Conservation (phyloP, 306 rosid species). For the Acacia melanoxylon region DNA sequence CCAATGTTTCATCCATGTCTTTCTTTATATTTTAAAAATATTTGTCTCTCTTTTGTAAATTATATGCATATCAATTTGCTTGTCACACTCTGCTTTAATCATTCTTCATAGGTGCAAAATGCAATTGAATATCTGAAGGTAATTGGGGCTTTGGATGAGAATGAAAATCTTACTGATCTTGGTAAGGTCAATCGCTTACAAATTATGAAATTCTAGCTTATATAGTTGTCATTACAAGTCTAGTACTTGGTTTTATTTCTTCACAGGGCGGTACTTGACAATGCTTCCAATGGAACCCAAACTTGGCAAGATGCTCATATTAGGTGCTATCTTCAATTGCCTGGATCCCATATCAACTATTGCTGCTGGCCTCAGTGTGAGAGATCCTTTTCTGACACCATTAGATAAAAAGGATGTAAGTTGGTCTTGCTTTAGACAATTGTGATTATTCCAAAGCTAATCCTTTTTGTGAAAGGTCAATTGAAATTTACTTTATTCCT, state of each 20-base stretch:
- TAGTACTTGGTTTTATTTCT: constrained; percentile 31
- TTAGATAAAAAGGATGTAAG: constrained; percentile 93
- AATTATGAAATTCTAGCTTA: constrained; percentile 26
- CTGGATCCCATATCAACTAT: constrained; percentile 90
- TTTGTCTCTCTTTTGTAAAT: constrained; percentile 10
- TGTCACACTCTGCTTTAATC: constrained; percentile 25
- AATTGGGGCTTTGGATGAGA: constrained; percentile 88
- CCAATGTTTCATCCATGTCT: constrained; percentile 7
- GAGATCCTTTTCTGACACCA: constrained; percentile 92
- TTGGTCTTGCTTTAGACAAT: constrained; percentile 22
- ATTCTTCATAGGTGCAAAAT: constrained; percentile 73
- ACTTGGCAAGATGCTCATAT: constrained; percentile 92
- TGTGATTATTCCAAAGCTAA: constrained; percentile 25
- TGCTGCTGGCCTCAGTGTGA: constrained; percentile 92
- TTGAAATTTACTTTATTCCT: constrained; percentile 16
- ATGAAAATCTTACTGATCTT: constrained; percentile 77
- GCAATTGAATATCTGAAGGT: constrained; percentile 84
- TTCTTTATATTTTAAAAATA: neutral
- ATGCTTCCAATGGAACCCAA: constrained; percentile 98
- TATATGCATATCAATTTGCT: constrained; percentile 28
- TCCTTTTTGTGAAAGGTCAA: neutral
- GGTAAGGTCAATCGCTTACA: constrained; percentile 51
- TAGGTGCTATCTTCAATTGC: constrained; percentile 85
- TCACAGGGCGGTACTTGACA: constrained; percentile 76
- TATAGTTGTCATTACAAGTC: constrained; percentile 12